Conservation (phyloP, 225 moss, liverwort and hornwort genomes). For the Polytrichum formosum region DNA sequence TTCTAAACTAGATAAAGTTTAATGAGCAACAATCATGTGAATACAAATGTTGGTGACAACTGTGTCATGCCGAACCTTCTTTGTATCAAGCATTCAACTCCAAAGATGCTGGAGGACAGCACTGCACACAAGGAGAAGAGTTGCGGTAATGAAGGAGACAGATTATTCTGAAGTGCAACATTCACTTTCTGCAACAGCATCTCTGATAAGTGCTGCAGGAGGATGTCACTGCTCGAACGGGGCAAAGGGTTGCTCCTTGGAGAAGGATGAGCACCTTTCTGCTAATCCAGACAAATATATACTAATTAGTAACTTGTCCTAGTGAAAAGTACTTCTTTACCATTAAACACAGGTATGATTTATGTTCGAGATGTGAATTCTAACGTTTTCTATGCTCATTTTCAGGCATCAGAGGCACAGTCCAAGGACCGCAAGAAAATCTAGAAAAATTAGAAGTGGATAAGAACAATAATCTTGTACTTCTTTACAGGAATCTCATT, state of each 20-base stretch:
- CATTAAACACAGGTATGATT: slow-evolving; percentile 3
- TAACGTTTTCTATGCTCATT: not conserved
- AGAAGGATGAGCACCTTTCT: slow-evolving; percentile 37
- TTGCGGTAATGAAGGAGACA: slow-evolving; percentile 42
- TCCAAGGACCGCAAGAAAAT: too few relatives aligned
- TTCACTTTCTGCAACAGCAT: slow-evolving; percentile 56
- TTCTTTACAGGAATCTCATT: too few relatives aligned
- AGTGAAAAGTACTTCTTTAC: not conserved
- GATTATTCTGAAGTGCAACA: slow-evolving; percentile 32
- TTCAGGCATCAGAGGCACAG: too few relatives aligned
- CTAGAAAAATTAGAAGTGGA: too few relatives aligned
- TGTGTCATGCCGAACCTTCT: slow-evolving; percentile 45
- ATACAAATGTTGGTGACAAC: too few relatives aligned
- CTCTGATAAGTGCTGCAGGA: slow-evolving; percentile 60
- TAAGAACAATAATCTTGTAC: too few relatives aligned
- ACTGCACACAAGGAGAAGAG: slow-evolving; percentile 57
- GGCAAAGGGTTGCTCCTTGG: slow-evolving; percentile 62
- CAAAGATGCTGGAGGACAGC: slow-evolving; percentile 70
- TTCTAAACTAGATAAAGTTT: too few relatives aligned
- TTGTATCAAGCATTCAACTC: slow-evolving; percentile 59
- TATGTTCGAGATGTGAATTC: slow-evolving; percentile 10
- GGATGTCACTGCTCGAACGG: slow-evolving; percentile 61
- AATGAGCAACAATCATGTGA: too few relatives aligned
- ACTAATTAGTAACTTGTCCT: not conserved
- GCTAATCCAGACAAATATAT: slow-evolving; percentile 26